Evolutionary conservation across 805 yeast genomes (phyloP).

Genomic region (Saccharomyces kudriavzevii): DNA sequence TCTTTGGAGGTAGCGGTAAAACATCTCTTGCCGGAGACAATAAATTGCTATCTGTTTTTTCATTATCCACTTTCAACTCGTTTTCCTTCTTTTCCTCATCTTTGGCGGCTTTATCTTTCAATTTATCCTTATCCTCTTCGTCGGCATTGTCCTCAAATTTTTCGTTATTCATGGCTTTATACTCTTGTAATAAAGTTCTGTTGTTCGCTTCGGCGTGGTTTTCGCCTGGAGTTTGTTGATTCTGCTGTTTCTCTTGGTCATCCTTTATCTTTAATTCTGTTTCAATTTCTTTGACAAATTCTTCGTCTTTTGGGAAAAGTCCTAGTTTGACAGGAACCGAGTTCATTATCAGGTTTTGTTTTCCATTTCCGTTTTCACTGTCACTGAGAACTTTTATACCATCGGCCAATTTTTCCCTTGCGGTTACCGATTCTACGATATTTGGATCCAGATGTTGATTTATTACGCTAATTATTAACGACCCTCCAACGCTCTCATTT

Average conservation of each 20-base stretch:
- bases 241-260: constrained; percentile 43
- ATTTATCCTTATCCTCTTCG: constrained; percentile 13
- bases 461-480: constrained; percentile 72
- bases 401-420: constrained; percentile 26
- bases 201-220: constrained; percentile 13
- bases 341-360: constrained; percentile 22
- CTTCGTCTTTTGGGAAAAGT: constrained; percentile 76
- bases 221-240: constrained; percentile 7
- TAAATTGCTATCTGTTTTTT: constrained; percentile 18
- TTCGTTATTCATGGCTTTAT: constrained; percentile 47
- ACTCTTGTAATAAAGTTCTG: constrained; percentile 55
- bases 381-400: constrained; percentile 24
- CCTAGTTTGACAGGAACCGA: constrained; percentile 63
- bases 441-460: constrained; percentile 67
- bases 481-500: constrained; percentile 87
- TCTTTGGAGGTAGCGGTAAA: constrained; percentile 80
- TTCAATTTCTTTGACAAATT: constrained; percentile 74
- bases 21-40: constrained; percentile 68
- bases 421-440: constrained; percentile 31
- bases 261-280: constrained; percentile 77
- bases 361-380: constrained; percentile 28
- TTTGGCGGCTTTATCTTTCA: constrained; percentile 9
- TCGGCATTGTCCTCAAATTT: constrained; percentile 20
- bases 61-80: background rate
- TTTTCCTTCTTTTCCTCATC: constrained; percentile 7